Base-by-base conservation (phyloP, 208 protist species). In the Leishmania arabica region DNA sequence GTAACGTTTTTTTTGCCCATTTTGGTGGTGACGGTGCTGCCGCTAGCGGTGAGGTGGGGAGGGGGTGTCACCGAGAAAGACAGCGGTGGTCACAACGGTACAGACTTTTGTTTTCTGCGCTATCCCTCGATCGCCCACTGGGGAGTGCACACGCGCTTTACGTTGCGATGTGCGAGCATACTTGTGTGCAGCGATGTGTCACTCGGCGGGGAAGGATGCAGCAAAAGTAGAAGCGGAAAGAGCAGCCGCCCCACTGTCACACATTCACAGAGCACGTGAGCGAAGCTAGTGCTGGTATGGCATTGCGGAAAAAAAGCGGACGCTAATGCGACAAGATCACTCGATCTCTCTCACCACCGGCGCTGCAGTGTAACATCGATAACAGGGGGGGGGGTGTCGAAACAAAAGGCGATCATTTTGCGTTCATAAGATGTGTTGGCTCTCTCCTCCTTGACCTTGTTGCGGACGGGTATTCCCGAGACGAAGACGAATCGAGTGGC, bases 1-100 rank as follows among this genome's bases (percentile, higher is more conserved):
- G 42, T 54, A 53, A 8, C 21, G 9, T 45, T 54, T 62, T 49
- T n/a, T 27, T 49, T 72, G 3, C 0, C 51, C 72, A 7, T 42
- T 76, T 56, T 47, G 51, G n/a, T 62, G 69, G 42, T 31, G 69
- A 54, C 69, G 7, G 13, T 54, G 69, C 69, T 73, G 42, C 45
- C 4, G 7, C 7, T 53, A 5, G 69, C 69, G 7, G 21, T 53
- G 45, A 45, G 45, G 24, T 2, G 56, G 56, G 13, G 56, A 15
- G 17, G 66, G 17, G 66, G 15, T 6, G 64, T 68, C 11, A 47
- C 27, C 15, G 37, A 47, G 21, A 40, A 49, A 15, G 66, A 47
- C 2, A 27, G 66, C 40, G 40, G 37, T 71, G 9, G 6, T 71
- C 37, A 15, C 34, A 71, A 31, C 21, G 40, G 24, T 71, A 47